Evolutionary conservation across 768 basidiomycete genomes (phyloP), one percentile per base, ranked within the genome.

Genomic region (Butyriboletus loyo): DNA sequence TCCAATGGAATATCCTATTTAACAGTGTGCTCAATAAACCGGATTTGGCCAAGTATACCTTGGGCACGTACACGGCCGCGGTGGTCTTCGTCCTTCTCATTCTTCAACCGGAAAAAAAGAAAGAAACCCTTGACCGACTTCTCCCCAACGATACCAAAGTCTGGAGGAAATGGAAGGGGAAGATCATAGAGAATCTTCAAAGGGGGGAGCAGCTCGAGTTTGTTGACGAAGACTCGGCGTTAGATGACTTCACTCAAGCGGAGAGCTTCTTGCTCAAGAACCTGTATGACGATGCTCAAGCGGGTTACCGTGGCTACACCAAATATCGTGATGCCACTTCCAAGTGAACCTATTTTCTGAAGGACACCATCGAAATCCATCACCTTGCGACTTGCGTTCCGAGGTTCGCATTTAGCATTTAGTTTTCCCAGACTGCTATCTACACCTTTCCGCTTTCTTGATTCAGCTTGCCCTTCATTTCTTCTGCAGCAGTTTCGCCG

Each of bases 141-240:
- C 56, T 68, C 24, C 69, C 70, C 1, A 52, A 52, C 5, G 62
- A 67, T 40, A 67, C 66, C 24, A 66, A 53, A 21, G 64, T 62
- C 17, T 67, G 66, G 66, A 64, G 17, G 37, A 55, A 37, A 15
- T 68, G 27, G 27, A 27, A 27, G 27, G 27, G 7, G 27, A 27
- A 8, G 58, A 22, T 68, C 22, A 15, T 64, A 37, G 5, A 56
- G 53, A 32, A 46, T 68, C 14, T 5, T 41, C 11, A n/a, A 19
- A 31, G 55, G 7, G 27, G 27, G 65, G 36, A 59, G n/a, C n/a
- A 58, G 41, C 52, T 68, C n/a, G 50, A 59, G 14, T 69, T 68
- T 31, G 37, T 32, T 2, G 35, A 45, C 3, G 11, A 44, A 6
- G 62, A 68, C 27, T 62, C 53, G 67, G 58, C 66, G 13, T 17